Base-by-base conservation (phyloP, 1,284 basidiomycete genomes). In the Ustilago crameri region DNA sequence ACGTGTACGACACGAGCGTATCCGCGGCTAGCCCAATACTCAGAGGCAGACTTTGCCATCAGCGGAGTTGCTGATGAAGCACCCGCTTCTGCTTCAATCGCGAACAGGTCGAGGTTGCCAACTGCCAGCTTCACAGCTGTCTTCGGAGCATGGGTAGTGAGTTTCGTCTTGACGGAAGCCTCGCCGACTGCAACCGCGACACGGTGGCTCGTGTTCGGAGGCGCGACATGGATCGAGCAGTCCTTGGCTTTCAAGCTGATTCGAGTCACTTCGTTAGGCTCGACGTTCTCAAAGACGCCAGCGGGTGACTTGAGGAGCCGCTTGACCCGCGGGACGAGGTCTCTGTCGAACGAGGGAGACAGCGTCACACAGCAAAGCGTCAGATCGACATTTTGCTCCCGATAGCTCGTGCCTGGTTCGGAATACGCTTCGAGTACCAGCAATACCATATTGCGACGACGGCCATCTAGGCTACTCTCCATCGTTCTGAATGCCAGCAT, bases 281-380 rank as follows among this genome's bases (percentile, higher is more conserved):
- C 89, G 14, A 97, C 93, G 44, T 93, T 88, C 81, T 96, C 94
- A 80, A 98, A 98, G 0, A 91, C 93, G 42, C 92, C 94, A 46
- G 92, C 91, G 14, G 95, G 95, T 22, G 93, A 89, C 82, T 93
- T 93, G 27, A 87, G 85, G 78, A 95, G 95, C 0, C 64, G 57
- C 4, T 84, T 84, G 8, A 98, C 73, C 68, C 93, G 91, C 4
- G 85, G 75, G 4, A 89, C 83, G 88, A 91, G 92, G 9, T 83
- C 81, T 26, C 90, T 76, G 70, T 94, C 89, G 9, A 90, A 87
- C 24, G 87, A 87, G 5, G 90, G 79, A 53, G 87, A 88, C 67
- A 88, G 87, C 0, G 89, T 91, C 64, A 92, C 88, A 20, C 89
- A 89, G 58, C 86, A 87, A 7, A 93, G 76, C 0, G 87, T 87